These are phyloP conservation scores for Sugiyamaella lignohabitans DNA, from an alignment of 805 yeast genomes.

Conservation along the genomic window DNA sequence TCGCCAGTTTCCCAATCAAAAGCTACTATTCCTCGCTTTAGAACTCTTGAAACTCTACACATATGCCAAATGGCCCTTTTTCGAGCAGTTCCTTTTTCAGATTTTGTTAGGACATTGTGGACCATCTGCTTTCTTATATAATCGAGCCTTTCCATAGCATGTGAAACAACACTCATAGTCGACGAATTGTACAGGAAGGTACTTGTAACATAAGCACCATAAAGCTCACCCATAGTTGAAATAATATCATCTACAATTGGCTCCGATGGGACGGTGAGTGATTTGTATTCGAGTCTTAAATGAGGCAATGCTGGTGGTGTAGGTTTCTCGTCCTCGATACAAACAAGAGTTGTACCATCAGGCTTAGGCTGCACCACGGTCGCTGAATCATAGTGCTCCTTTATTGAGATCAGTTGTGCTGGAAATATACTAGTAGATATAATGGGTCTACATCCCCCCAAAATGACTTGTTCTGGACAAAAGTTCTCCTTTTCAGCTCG, in stretches of 20 bases:
- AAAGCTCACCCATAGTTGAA: slow-evolving; percentile 31
- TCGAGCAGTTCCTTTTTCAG: slow-evolving; percentile 25
- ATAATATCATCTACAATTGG: slow-evolving; percentile 31
- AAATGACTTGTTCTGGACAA: too few species aligned
- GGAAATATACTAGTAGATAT: slow-evolving; percentile 26
- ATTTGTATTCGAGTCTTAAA: slow-evolving; percentile 21
- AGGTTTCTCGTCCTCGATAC: slow-evolving; percentile 2
- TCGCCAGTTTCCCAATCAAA: slow-evolving; percentile 27
- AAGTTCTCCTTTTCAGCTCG: too few species aligned
- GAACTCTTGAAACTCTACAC: slow-evolving; percentile 27
- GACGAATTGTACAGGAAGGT: neutral
- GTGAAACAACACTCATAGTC: neutral
- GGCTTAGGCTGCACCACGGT: neutral
- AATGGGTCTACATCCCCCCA: slow-evolving; percentile 21
- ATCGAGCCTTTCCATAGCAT: neutral
- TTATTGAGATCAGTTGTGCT: slow-evolving; percentile 18
- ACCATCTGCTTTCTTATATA: neutral
- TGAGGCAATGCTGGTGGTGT: slow-evolving; percentile 23
- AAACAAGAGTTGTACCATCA: neutral
- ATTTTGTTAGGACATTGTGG: slow-evolving; percentile 15
- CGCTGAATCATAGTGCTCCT: slow-evolving; percentile 20
- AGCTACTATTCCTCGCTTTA: slow-evolving; percentile 30
- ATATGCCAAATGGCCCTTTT: slow-evolving; percentile 29
- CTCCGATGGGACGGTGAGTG: slow-evolving; percentile 16
- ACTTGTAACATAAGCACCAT: neutral